Evolutionary conservation across 2,329 filamentous ascomycete genomes (phyloP), one percentile per base, ranked within the genome.

Genomic region (Fusarium algeriense): DNA sequence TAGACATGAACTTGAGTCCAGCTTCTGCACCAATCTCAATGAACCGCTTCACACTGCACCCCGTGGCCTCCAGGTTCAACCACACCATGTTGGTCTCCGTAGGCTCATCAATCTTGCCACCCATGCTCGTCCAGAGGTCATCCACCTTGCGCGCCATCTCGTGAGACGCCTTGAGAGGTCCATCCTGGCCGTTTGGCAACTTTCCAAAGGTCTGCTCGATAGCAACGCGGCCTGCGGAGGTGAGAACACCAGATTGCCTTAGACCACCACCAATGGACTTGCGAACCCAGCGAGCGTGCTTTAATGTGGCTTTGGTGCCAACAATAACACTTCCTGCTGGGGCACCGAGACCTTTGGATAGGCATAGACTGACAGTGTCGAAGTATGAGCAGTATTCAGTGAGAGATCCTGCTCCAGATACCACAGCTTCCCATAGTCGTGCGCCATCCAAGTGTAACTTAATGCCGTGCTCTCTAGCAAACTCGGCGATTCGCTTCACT

Each of bases 21-120:
- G 78, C 80, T 37, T 82, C 82, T 50, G 76, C 75, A 9, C 82
- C 83, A 35, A 85, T 77, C 71, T 80, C 77, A 17, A 78, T 76
- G 55, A 87, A 82, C 41, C 76, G 78, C 59, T 78, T 78, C 9
- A 55, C 67, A 17, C 78, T 78, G 67, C 85, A 83, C 4, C 88
- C 87, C 14, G 88, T 87, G 2, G 86, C 86, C 34, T 89, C 86
- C 19, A 96, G 83, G 79, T 97, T 91, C 63, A 97, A 77, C 93
- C 93, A 97, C 37, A 93, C 89, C 93, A 97, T 97, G 81, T 97
- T 97, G n/a, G 94, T 97, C 77, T 97, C 91, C 3, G 92, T 91
- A 0, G 92, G 91, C 64, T 91, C 85, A 23, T 85, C 81, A 61
- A 94, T 81, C 80, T 87, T 89, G 2, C 93, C 94, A 7, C 93